Evolutionary conservation across 192 early-diverging fungal genomes (phyloP).

Genomic region (Coemansia sp.): DNA sequence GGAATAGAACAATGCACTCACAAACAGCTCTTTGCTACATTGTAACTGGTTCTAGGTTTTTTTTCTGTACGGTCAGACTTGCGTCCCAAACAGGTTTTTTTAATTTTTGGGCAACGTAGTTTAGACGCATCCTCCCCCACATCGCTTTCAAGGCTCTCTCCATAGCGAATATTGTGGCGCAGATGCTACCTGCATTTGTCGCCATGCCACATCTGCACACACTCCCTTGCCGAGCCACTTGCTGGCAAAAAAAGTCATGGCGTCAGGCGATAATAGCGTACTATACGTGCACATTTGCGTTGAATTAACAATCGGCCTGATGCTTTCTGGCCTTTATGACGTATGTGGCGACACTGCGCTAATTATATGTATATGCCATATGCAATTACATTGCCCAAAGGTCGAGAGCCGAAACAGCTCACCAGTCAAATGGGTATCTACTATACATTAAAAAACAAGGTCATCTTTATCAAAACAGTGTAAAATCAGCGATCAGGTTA

Average conservation of each 20-base stretch:
- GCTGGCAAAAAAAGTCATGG: background rate
- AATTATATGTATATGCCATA: background rate
- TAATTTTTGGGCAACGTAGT: background rate
- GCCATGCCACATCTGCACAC: background rate
- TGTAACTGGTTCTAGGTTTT: background rate
- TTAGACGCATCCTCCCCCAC: background rate
- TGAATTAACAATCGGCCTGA: background rate
- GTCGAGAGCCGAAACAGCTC: too few species aligned
- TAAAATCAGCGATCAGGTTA: too few species aligned
- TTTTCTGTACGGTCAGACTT: slow-evolving; percentile 1
- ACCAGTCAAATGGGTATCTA: too few species aligned
- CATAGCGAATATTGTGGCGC: background rate
- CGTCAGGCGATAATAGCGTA: background rate
- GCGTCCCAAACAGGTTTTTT: background rate
- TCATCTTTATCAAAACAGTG: too few species aligned
- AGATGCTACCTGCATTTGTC: background rate
- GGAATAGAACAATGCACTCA: too few species aligned
- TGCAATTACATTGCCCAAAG: background rate
- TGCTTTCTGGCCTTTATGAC: background rate
- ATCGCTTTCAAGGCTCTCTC: background rate
- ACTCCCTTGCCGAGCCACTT: background rate
- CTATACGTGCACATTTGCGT: background rate
- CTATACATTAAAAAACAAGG: too few species aligned
- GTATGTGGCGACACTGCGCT: background rate
- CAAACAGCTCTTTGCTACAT: too few species aligned